A percentile compares a stretch with the other conserved stretches of the same genome.
Conservation (phyloP, 371 early-diverging fungal genomes). For the Capillidium heterosporum region DNA sequence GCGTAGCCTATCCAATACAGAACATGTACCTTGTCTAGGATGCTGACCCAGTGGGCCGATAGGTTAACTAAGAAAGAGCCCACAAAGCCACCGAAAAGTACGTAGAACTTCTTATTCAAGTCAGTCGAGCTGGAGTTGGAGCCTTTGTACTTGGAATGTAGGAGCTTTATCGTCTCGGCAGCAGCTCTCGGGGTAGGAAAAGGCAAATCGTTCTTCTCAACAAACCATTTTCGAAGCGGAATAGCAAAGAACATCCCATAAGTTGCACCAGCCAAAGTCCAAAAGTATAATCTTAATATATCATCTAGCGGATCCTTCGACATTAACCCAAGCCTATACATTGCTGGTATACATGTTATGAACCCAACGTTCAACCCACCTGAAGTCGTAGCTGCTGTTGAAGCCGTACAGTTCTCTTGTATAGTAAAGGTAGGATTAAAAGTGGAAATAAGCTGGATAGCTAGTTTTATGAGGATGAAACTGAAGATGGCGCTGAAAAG, state of each 20-base stretch:
- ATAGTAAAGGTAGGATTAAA: constrained; percentile 11
- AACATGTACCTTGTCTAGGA: constrained; percentile 31
- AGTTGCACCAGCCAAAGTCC: constrained; percentile 38
- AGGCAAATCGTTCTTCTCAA: constrained; percentile 40
- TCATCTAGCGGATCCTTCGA: constrained; percentile 24
- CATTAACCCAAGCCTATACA: constrained; percentile 38
- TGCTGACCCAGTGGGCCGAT: constrained; percentile 32
- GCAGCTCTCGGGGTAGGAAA: constrained; percentile 55
- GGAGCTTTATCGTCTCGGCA: constrained; percentile 39
- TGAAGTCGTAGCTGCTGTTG: constrained; percentile 47
- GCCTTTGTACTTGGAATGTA: constrained; percentile 25
- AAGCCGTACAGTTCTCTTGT: constrained; percentile 45
- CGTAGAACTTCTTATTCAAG: constrained; percentile 14
- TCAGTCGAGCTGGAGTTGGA: constrained; percentile 14
- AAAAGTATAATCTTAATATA: constrained; percentile 25
- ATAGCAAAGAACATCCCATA: constrained; percentile 59
- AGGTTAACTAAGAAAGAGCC: constrained; percentile 22
- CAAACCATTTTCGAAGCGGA: constrained; percentile 46
- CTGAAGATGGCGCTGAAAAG: neutral
- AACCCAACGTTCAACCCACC: constrained; percentile 51
- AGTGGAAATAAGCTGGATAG: constrained; percentile 3
- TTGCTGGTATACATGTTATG: constrained; percentile 46
- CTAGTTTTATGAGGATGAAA: neutral
- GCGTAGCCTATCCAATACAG: constrained; percentile 32
- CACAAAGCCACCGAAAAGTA: constrained; percentile 22